phyloP scores from a whole-genome alignment of 2,329 filamentous ascomycete genomes.

The Polychaeton citri region DNA sequence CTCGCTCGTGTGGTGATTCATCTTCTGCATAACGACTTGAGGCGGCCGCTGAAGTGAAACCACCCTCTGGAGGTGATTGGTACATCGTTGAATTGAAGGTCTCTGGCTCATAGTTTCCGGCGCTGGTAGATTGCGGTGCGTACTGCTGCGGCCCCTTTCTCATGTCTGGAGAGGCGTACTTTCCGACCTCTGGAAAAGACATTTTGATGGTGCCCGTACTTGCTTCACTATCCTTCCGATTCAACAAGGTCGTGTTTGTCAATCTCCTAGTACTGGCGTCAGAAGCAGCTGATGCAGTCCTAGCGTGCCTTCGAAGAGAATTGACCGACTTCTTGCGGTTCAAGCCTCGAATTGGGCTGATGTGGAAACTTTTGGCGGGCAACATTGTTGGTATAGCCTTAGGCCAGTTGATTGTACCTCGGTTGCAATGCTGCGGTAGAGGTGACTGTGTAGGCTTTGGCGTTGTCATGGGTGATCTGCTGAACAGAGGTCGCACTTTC shows the following conservation, averaged over 20 bases:
- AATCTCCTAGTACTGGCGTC: not conserved
- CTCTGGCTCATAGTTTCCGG: not conserved
- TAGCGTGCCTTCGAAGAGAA: not conserved
- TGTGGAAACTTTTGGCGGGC: conserved; percentile 9
- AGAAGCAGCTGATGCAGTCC: not conserved
- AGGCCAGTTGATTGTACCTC: conserved; percentile 13
- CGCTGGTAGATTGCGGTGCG: not conserved
- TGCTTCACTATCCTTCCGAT: not conserved
- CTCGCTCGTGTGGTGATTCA: not conserved
- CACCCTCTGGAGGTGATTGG: not conserved
- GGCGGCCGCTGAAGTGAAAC: not conserved
- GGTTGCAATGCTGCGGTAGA: conserved; percentile 18
- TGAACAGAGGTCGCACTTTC: not conserved
- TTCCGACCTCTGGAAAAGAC: not conserved
- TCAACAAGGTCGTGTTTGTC: not conserved
- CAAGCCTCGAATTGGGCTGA: conserved; percentile 18
- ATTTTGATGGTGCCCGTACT: not conserved
- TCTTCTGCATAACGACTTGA: not conserved
- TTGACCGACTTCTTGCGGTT: conserved; percentile 6
- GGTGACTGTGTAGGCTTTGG: conserved; percentile 15
- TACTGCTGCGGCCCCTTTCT: not conserved
- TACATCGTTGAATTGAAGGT: not conserved
- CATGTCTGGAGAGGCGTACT: not conserved
- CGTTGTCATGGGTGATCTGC: conserved; percentile 7
- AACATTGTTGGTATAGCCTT: not conserved